Evolutionary conservation across 176 grass and related monocot genomes (phyloP).

Genomic region (Thinopyrum elongatum): DNA sequence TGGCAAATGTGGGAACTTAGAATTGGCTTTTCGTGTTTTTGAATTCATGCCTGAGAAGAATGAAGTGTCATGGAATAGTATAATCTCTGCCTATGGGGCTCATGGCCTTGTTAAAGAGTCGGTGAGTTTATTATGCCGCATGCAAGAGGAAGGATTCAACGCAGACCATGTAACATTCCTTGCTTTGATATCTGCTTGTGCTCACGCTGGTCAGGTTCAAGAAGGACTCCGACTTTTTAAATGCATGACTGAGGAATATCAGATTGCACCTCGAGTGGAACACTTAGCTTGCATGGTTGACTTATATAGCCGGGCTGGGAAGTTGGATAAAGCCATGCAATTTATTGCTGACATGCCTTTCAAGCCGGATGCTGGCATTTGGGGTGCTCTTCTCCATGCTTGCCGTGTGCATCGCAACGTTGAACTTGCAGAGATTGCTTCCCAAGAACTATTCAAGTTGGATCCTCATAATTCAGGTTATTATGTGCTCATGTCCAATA

Average conservation of each 20-base stretch:
- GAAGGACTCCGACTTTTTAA: slow-evolving; percentile 64
- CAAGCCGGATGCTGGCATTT: slow-evolving; percentile 79
- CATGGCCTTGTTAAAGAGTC: slow-evolving; percentile 75
- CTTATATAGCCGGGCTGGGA: slow-evolving; percentile 73
- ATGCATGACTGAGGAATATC: slow-evolving; percentile 54
- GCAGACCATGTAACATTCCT: slow-evolving; percentile 85
- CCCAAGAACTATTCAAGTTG: slow-evolving; percentile 56
- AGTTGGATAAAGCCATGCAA: slow-evolving; percentile 63
- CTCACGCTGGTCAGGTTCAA: slow-evolving; percentile 67
- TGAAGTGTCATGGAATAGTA: slow-evolving; percentile 90
- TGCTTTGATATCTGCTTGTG: slow-evolving; percentile 82
- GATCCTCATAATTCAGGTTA: slow-evolving; percentile 88
- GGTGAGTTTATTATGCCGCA: slow-evolving; percentile 46
- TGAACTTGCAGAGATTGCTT: slow-evolving; percentile 72
- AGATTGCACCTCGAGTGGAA: slow-evolving; percentile 66
- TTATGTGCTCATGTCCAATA: slow-evolving; percentile 93
- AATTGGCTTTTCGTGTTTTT: slow-evolving; percentile 63
- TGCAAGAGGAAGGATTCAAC: slow-evolving; percentile 67
- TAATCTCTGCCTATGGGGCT: slow-evolving; percentile 81
- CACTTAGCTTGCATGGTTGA: slow-evolving; percentile 84
- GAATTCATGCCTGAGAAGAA: slow-evolving; percentile 70
- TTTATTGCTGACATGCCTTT: slow-evolving; percentile 68
- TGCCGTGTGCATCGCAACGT: slow-evolving; percentile 62
- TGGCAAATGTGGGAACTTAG: slow-evolving; percentile 68
- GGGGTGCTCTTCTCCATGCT: slow-evolving; percentile 82